These are phyloP conservation scores for Sordariomycetes sp. DNA, from an alignment of 2,329 filamentous ascomycete species.

Conservation along the genomic window DNA sequence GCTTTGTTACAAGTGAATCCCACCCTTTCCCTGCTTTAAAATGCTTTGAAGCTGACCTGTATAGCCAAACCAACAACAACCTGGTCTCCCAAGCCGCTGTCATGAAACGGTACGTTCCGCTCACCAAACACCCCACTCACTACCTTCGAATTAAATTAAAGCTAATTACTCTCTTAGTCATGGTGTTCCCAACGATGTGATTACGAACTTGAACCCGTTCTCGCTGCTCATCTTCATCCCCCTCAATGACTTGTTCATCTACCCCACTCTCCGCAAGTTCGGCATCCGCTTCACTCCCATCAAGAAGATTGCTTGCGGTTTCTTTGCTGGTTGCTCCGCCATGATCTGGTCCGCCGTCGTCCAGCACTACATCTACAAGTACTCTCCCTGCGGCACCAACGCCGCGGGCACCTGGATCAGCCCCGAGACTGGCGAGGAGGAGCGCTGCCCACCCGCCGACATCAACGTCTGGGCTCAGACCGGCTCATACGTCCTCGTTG, in stretches of 20 bases:
- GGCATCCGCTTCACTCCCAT: slow-evolving; percentile 64
- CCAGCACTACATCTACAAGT: slow-evolving; percentile 54
- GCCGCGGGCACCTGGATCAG: slow-evolving; percentile 17
- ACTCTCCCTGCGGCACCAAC: slow-evolving; percentile 45
- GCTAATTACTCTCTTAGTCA: too few species aligned
- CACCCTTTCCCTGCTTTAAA: too few species aligned
- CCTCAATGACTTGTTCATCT: slow-evolving; percentile 57
- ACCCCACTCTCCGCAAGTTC: slow-evolving; percentile 55
- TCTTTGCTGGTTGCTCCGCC: slow-evolving; percentile 52
- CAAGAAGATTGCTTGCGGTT: slow-evolving; percentile 64
- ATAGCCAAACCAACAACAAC: slow-evolving; percentile 42
- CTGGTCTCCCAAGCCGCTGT: slow-evolving; percentile 53
- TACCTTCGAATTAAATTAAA: too few species aligned
- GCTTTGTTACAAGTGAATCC: slow-evolving; percentile 39
- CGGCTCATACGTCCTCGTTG: slow-evolving; percentile 38
- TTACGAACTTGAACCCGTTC: slow-evolving; percentile 67
- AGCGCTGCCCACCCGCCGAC: slow-evolving; percentile 33
- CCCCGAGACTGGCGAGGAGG: slow-evolving; percentile 19
- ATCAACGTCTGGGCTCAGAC: slow-evolving; percentile 57
- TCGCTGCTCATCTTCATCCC: slow-evolving; percentile 67
- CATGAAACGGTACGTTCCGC: too few species aligned
- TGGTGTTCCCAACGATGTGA: slow-evolving; percentile 68
- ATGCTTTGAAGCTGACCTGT: background rate
- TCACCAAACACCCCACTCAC: too few species aligned
- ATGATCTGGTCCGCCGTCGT: slow-evolving; percentile 47